Base-by-base conservation (phyloP, 1,284 basidiomycete species). In the Heterobasidion annosum region DNA sequence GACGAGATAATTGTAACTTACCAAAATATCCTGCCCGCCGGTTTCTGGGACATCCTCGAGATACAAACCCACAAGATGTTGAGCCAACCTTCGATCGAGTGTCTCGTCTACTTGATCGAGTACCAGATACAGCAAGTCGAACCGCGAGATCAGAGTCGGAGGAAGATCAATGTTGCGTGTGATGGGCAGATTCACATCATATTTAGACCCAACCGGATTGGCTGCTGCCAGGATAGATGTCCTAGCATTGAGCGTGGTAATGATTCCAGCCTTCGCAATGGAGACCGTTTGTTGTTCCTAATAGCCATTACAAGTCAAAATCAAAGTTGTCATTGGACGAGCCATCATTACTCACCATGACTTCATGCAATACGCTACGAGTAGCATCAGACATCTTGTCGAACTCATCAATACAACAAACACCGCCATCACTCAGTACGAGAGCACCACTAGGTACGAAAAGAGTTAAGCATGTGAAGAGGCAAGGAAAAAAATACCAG, bases 281-380 rank as follows among this genome's bases (percentile, higher is more conserved):
- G 95, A 98, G 2, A 99, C 94, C 0, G 96, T 99, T 88, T 99
- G 96, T 86, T 99, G 96, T 81, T 99, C 96, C 92, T 93, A 61
- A 12, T 19, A 16, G 8, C 25, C 25, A 25, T 25, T 25, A 9
- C 7, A 13, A 6, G 50, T 6, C n/a, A 42, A 45, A 2, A 13
- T 32, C 19, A 46, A 34, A 25, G 25, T 1, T 3, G 25, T 25
- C 3, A 25, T 7, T n/a, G n/a, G 16, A 32, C 33, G 48, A 44
- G 13, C n/a, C n/a, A 34, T 35, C 5, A 25, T 44, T 1, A 66
- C 82, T 55, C 59, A 93, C 93, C 96, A 99, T 99, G 43, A 98
- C 97, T 87, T 99, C 97, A 68, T 99, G 96, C 51, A 99, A 73
- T 1, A 98, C 97, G 69, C 91, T 95, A 50, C 97, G 82, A 8